A percentile compares a stretch with the other conserved stretches of the same genome.
These are phyloP conservation scores for Pyrenophora teres DNA, from an alignment of 2,329 filamentous ascomycete genomes.

Conservation along the genomic window DNA sequence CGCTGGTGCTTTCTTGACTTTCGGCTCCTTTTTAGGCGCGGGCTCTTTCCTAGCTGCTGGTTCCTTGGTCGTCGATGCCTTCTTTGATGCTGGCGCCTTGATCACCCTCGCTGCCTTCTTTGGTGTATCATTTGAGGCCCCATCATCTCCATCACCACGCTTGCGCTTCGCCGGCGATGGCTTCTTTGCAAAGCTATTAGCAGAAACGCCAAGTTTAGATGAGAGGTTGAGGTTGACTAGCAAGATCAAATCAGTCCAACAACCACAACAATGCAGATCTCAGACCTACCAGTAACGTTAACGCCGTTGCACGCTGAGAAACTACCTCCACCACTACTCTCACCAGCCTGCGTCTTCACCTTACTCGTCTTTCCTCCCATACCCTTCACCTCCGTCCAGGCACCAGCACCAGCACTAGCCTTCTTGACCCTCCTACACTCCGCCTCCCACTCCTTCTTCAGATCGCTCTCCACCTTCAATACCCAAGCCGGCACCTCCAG, in stretches of 20 bases:
- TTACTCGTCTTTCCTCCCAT: neutral
- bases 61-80: constrained; percentile 2
- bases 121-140: neutral
- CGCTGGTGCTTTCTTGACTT: neutral
- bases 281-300: constrained; percentile 19
- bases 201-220: neutral
- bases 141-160: neutral
- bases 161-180: constrained; percentile 9
- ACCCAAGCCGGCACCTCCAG: constrained; percentile 58
- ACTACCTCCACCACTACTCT: neutral
- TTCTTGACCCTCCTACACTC: constrained; percentile 56
- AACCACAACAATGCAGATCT: too few relatives aligned
- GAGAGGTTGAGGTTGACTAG: constrained; percentile 12
- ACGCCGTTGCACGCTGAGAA: neutral
- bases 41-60: neutral
- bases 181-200: neutral
- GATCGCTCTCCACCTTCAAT: constrained; percentile 55
- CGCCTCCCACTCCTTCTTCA: constrained; percentile 63
- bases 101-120: constrained; percentile 9
- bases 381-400: neutral
- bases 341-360: neutral
- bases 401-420: neutral
- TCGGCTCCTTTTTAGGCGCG: neutral
- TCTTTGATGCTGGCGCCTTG: constrained; percentile 5
- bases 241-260: neutral